A percentile compares a stretch with the other conserved stretches of the same genome.
phyloP scores from a whole-genome alignment of 2,329 filamentous ascomycete species.

The Pseudogymnoascus sp. region DNA sequence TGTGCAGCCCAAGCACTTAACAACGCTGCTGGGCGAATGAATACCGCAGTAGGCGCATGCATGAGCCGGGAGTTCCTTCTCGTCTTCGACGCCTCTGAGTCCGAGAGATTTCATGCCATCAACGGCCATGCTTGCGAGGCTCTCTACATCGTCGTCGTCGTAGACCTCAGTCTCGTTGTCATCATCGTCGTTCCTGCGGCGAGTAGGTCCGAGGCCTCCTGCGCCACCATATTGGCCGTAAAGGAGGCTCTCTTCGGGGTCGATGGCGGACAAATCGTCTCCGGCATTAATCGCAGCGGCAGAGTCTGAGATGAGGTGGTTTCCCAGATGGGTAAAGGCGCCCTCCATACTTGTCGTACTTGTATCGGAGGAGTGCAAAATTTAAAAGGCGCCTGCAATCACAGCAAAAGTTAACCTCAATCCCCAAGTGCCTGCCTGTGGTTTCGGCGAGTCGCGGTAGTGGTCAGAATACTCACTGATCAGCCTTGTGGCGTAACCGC shows the following conservation, averaged over 20 bases:
- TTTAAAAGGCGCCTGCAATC: constrained; percentile 12
- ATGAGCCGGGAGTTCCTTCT: constrained; percentile 85
- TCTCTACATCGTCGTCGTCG: constrained; percentile 71
- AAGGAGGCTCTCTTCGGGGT: constrained; percentile 74
- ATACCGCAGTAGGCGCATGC: constrained; percentile 99
- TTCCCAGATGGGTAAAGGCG: constrained; percentile 81
- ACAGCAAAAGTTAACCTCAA: constrained; percentile 13
- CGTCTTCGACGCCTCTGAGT: constrained; percentile 61
- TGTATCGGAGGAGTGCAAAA: constrained; percentile 11
- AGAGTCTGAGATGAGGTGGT: constrained; percentile 77
- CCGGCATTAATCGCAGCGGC: constrained; percentile 82
- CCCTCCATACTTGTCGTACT: constrained; percentile 58
- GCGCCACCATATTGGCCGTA: constrained; percentile 61
- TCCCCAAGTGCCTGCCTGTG: not conserved
- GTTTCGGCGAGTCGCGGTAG: not conserved
- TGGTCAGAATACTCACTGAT: constrained; percentile 11
- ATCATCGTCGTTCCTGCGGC: constrained; percentile 65
- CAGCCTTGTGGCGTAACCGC: constrained; percentile 27
- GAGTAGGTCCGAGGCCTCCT: constrained; percentile 39
- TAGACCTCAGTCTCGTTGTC: constrained; percentile 80
- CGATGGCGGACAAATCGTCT: constrained; percentile 64
- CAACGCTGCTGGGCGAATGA: constrained; percentile 88
- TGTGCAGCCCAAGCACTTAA: constrained; percentile 90
- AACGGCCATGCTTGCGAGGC: constrained; percentile 70
- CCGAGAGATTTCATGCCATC: constrained; percentile 64